Base-by-base conservation (phyloP, 257 asterid genomes). In the Cruciata laevipes region DNA sequence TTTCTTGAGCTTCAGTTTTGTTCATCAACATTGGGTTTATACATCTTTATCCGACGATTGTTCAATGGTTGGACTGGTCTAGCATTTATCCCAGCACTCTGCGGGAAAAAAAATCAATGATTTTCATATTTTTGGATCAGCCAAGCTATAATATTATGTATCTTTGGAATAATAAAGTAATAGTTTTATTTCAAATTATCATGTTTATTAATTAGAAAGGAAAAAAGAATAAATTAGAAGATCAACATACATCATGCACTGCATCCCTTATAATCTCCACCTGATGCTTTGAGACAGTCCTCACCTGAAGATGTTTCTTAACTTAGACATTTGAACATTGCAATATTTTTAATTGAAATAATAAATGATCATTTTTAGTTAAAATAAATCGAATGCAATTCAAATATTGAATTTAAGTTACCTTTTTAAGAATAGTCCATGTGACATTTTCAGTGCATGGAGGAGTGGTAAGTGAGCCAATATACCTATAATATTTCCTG, bases 381-480 rank as follows among this genome's bases (percentile, higher is more conserved):
- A 9, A 6, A 44, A 44, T 5, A 44, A 44, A 27, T 44, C 11
- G 0, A 44, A 5, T 44, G n/a, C n/a, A n/a, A n/a, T n/a, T n/a
- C n/a, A n/a, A n/a, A n/a, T n/a, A 27, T 44, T 44, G 0, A 44
- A 5, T 44, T 33, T 33, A 7, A 49, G 3, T 63, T 73, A 85
- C 96, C 84, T 78, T 79, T 73, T 23, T 72, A 0, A 77, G 58
- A 61, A 89, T 77, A 4, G 91, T 80, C 96, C 95, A 89, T 0
- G 57, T 65, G 25, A 86, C 70, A 67, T 76, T 69, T 61, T 83
- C 77, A 11, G 89, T 80, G 66, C 96, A 89, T 9, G 97, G 95
- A 70, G 96, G 96, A 23, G 64, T 58, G 0, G 96, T 88, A 37
- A 88, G 88, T 0, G 96, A 88, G 5, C 96, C 96, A 31, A 79